These are phyloP conservation scores for Clavariopsis aquatica DNA, from an alignment of 495 filamentous ascomycete genomes.

Conservation along the genomic window DNA sequence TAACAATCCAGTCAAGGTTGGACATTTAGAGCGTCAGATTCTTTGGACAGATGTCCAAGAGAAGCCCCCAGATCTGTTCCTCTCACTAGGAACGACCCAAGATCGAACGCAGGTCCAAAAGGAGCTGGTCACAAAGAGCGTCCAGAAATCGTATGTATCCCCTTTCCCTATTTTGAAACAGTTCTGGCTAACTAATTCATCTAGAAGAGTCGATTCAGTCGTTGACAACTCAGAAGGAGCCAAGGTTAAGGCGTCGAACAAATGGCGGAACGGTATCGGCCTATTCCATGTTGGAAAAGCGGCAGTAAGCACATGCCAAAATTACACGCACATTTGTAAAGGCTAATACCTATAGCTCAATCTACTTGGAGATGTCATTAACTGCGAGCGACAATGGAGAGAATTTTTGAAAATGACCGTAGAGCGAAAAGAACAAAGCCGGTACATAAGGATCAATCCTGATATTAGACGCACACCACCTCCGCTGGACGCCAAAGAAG, in stretches of 20 bases:
- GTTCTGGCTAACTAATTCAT: neutral
- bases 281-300: neutral
- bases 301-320: conserved; percentile 5
- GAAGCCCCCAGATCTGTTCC: conserved; percentile 45
- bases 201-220: neutral
- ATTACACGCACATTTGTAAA: neutral
- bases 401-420: conserved; percentile 21
- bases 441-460: conserved; percentile 37
- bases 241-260: neutral
- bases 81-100: conserved; percentile 47
- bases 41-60: conserved; percentile 44
- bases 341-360: conserved; percentile 5
- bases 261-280: neutral
- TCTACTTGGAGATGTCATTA: conserved; percentile 34
- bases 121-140: neutral
- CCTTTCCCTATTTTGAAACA: too few relatives aligned
- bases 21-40: conserved; percentile 46
- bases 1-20: conserved; percentile 47
- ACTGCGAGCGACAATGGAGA: conserved; percentile 33
- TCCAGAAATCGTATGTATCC: neutral
- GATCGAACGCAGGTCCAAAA: neutral
- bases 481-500: conserved; percentile 34
- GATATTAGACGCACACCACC: conserved; percentile 31
- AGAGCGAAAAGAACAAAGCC: neutral
- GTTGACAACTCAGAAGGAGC: neutral